phyloP scores from a whole-genome alignment of 2,329 filamentous ascomycete genomes.

The Alternaria triticina region DNA sequence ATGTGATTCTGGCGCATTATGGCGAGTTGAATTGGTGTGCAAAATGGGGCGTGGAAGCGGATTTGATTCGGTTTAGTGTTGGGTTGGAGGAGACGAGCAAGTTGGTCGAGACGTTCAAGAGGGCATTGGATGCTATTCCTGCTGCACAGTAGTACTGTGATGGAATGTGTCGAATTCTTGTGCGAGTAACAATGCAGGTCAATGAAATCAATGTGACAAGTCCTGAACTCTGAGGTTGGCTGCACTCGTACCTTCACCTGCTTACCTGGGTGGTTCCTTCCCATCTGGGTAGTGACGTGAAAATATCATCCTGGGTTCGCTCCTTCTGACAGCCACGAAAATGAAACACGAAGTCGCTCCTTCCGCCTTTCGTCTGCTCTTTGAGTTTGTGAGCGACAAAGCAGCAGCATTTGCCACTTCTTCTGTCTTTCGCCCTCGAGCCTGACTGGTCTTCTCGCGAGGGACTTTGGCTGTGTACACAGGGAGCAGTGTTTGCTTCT shows the following conservation, averaged over 20 bases:
- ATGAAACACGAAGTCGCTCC: background rate
- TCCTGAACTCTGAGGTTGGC: background rate
- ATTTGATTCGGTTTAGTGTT: conserved; percentile 85
- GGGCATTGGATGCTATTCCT: conserved; percentile 69
- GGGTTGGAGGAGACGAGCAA: conserved; percentile 80
- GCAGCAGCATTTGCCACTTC: background rate
- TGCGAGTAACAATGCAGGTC: background rate
- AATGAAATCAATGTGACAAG: too few species aligned
- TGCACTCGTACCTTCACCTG: background rate
- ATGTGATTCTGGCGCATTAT: conserved; percentile 91
- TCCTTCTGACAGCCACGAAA: background rate
- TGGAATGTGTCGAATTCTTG: too few species aligned
- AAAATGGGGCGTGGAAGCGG: conserved; percentile 78
- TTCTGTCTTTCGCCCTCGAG: too few species aligned
- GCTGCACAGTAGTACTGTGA: background rate
- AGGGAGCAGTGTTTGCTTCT: background rate
- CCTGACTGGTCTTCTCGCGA: too few species aligned
- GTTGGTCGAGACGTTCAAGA: conserved; percentile 68
- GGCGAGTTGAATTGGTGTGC: conserved; percentile 87
- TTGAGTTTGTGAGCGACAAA: background rate
- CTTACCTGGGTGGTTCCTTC: background rate
- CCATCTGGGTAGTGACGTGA: background rate
- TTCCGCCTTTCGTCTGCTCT: background rate
- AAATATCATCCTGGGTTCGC: background rate
- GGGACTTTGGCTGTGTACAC: background rate